Conservation (phyloP, 306 rosid species). For the Glycine tomentella region DNA sequence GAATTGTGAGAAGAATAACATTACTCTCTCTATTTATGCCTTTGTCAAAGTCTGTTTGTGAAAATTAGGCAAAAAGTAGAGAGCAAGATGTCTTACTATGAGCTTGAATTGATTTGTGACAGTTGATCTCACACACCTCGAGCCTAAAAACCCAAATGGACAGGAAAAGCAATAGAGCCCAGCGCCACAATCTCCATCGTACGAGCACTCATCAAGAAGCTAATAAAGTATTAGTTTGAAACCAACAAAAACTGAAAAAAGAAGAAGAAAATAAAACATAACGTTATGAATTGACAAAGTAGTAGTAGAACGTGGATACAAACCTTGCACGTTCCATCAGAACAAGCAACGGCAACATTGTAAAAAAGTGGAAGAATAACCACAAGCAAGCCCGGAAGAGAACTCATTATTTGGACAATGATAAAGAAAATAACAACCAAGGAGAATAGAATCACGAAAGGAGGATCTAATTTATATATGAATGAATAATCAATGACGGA, state of each 20-base stretch:
- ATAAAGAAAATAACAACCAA: not conserved
- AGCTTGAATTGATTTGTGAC: slow-evolving; percentile 78
- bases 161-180: slow-evolving; percentile 74
- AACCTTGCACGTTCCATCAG: slow-evolving; percentile 73
- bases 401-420: slow-evolving; percentile 53
- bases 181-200: slow-evolving; percentile 68
- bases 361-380: slow-evolving; percentile 43
- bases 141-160: slow-evolving; percentile 52
- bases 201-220: slow-evolving; percentile 74
- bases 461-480: not conserved
- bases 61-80: not conserved
- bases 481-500: not conserved
- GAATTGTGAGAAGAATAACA: no score
- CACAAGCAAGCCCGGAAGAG: slow-evolving; percentile 43
- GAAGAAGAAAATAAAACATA: not conserved
- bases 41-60: slow-evolving; percentile 7
- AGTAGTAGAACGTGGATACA: slow-evolving; percentile 13
- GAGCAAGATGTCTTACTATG: slow-evolving; percentile 55
- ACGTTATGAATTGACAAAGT: not conserved
- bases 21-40: no score
- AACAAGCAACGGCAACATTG: slow-evolving; percentile 54
- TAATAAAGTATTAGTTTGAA: slow-evolving; percentile 13
- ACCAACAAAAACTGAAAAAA: not conserved
- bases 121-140: slow-evolving; percentile 77
- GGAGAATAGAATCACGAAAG: not conserved